Evolutionary conservation across 2,329 filamentous ascomycete genomes (phyloP).

Genomic region (Phyllosticta ampelicida): DNA sequence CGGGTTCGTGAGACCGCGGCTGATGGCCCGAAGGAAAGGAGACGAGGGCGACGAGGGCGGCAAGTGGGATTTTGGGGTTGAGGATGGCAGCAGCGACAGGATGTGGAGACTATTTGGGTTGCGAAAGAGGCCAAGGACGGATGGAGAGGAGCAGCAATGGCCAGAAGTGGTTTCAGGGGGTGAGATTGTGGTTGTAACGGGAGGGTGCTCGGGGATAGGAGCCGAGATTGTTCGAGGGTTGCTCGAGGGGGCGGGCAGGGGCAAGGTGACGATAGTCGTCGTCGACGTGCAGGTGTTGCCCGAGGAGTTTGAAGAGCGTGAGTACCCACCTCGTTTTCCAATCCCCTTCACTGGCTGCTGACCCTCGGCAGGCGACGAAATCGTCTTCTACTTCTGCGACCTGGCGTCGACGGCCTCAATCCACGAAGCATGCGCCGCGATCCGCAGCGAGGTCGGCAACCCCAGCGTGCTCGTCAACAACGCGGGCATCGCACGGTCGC

Average conservation of each 20-base stretch:
- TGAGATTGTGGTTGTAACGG: slow-evolving; percentile 21
- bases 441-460: slow-evolving; percentile 16
- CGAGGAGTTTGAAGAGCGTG: slow-evolving; percentile 15
- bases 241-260: slow-evolving; percentile 33
- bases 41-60: not conserved
- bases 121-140: slow-evolving; percentile 20
- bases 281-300: slow-evolving; percentile 19
- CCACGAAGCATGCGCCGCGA: slow-evolving; percentile 15
- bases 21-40: not conserved
- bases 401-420: slow-evolving; percentile 15
- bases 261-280: slow-evolving; percentile 16
- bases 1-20: slow-evolving; percentile 16
- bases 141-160: slow-evolving; percentile 19
- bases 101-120: not conserved
- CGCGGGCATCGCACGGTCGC: slow-evolving; percentile 17
- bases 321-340: slow-evolving; percentile 3
- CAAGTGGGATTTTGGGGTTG: slow-evolving; percentile 5
- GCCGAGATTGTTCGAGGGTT: slow-evolving; percentile 22
- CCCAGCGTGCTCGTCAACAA: slow-evolving; percentile 24
- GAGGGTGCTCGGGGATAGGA: slow-evolving; percentile 21
- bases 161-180: not conserved
- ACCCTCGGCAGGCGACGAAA: slow-evolving; percentile 12
- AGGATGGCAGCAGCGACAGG: not conserved
- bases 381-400: slow-evolving; percentile 21
- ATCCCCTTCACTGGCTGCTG: not conserved